These are phyloP conservation scores for Phialemoniopsis sp. DNA, from an alignment of 2,329 filamentous ascomycete species.

Conservation along the genomic window DNA sequence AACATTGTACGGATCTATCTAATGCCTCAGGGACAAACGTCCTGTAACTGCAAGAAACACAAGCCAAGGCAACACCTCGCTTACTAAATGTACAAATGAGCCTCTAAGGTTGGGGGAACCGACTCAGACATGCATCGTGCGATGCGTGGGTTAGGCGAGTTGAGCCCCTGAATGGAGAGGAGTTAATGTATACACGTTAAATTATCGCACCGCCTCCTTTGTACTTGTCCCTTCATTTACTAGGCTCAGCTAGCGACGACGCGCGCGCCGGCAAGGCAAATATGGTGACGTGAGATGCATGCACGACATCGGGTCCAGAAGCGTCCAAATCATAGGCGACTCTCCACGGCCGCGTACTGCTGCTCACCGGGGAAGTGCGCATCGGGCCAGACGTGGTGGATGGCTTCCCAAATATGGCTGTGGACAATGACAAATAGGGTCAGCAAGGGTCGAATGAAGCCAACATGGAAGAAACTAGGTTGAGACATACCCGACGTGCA, in stretches of 20 bases:
- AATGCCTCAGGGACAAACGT: too few species aligned
- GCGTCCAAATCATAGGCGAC: constrained; percentile 72
- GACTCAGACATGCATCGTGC: constrained; percentile 1
- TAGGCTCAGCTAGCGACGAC: background rate
- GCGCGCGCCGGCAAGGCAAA: background rate
- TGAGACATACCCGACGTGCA: constrained; percentile 73
- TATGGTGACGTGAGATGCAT: background rate
- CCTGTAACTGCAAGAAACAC: too few species aligned
- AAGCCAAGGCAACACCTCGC: background rate
- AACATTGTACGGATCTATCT: too few species aligned
- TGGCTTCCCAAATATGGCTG: constrained; percentile 91
- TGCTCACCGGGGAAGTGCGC: constrained; percentile 76
- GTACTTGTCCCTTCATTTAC: background rate
- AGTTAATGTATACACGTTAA: too few species aligned
- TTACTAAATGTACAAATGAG: too few species aligned
- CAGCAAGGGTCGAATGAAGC: background rate
- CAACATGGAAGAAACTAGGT: constrained; percentile 3
- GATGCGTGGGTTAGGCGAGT: too few species aligned
- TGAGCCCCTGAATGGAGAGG: too few species aligned
- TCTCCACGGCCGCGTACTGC: constrained; percentile 65
- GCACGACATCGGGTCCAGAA: too few species aligned
- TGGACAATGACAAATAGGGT: constrained; percentile 9
- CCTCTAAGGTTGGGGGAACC: background rate
- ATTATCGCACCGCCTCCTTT: background rate
- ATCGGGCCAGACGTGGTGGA: constrained; percentile 89